Evolutionary conservation across 108 stramenopile genomes (phyloP).

Genomic region (Aureococcus anophagefferens): DNA sequence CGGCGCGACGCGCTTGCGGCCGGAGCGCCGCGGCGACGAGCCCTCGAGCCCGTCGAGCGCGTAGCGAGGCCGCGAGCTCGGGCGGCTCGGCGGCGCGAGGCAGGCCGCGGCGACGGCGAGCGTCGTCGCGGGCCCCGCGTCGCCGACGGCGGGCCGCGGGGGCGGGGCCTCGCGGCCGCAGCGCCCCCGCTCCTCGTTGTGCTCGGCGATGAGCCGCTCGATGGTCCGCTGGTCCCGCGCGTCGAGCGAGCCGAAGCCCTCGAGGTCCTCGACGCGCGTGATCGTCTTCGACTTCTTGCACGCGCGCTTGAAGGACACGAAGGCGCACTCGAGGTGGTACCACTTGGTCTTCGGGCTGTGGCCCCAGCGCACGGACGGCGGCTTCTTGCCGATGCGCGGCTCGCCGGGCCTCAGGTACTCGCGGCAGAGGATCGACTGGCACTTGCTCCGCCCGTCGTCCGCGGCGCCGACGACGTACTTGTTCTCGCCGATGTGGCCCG

Average conservation of each 20-base stretch:
- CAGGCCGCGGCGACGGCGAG: no score
- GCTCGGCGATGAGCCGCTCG: no score
- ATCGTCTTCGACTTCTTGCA: background rate
- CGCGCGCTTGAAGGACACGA: background rate
- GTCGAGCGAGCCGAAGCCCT: background rate
- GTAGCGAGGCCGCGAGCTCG: no score
- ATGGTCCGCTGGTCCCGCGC: no score
- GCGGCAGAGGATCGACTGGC: background rate
- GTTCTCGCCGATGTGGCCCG: background rate
- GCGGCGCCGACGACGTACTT: background rate
- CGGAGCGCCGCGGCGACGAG: no score
- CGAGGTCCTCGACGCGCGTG: background rate
- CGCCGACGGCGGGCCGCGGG: no score
- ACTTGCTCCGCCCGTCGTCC: background rate
- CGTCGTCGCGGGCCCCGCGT: no score
- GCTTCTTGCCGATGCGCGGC: background rate
- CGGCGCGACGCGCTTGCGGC: no score
- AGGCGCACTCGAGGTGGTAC: background rate
- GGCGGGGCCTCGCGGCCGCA: no score
- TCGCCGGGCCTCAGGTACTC: background rate
- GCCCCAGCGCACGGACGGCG: background rate
- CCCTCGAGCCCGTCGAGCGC: no score
- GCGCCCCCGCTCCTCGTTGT: no score
- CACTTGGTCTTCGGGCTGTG: background rate
- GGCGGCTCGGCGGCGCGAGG: no score